Evolutionary conservation across 2,329 filamentous ascomycete genomes (phyloP), one percentile per base, ranked within the genome.

Genomic region (Colletotrichum euphorbiae): DNA sequence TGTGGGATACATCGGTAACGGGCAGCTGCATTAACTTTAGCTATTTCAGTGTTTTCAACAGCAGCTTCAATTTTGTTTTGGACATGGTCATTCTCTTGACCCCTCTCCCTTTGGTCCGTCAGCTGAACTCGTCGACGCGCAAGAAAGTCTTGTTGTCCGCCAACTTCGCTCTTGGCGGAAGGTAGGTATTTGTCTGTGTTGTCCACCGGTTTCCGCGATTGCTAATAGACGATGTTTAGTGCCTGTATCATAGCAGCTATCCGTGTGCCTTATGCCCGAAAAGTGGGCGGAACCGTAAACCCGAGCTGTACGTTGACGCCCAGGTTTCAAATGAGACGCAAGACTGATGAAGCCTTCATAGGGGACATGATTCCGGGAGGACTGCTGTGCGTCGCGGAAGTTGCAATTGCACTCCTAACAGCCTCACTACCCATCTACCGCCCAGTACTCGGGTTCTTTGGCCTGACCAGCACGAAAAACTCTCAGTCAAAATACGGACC

Each of bases 301-400:
- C 59, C 59, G 8, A 62, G 59, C 50, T 62, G 59, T 55, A 40
- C 12, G 59, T 24, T 19, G 12, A 3, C 12, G 4, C 11, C 8
- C 15, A 11, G 4, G 15, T 13, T 7, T 13, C 8, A 1, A 38
- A 15, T 38, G 11, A 15, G 36, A 38, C 13, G 6, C 2, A 8
- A 28, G 28, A 13, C 36, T 13, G 36, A 38, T 15, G 36, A 1
- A 9, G 0, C 2, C 1, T 28, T 13, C 2, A 15, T 6, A 62
- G 59, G 59, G 59, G 59, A 62, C 40, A 62, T 62, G 59, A 62
- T 62, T 13, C 59, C 59, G 28, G 59, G 59, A 19, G 59, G 59
- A 2, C 8, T 62, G 11, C 59, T 62, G 48, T 62, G 59, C 50
- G 59, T 62, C 24, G 59, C 46, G 24, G 59, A 62, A 24, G 59